These are phyloP conservation scores for Cyclotella distinguenda DNA, from an alignment of 108 stramenopile genomes.

Conservation along the genomic window DNA sequence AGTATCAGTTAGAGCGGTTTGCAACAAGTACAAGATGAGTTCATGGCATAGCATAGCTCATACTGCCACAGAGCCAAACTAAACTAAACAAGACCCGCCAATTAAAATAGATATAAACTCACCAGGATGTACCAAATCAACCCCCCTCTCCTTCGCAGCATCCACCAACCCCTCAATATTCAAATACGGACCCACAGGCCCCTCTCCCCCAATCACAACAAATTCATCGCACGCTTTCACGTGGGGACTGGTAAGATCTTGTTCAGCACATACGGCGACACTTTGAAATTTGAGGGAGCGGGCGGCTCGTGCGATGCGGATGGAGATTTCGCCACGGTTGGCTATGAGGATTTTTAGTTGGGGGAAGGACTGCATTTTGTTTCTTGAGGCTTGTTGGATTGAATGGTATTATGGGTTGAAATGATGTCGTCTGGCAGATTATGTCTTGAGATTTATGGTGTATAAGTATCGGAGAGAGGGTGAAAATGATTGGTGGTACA, in stretches of 20 bases:
- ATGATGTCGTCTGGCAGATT: no score
- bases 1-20: not conserved
- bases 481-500: no score
- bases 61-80: not conserved
- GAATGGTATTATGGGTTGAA: no score
- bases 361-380: no score
- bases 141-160: slow-evolving; percentile 53
- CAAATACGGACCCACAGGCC: slow-evolving; percentile 65
- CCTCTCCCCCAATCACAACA: slow-evolving; percentile 39
- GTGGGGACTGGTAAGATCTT: slow-evolving; percentile 80
- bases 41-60: not conserved
- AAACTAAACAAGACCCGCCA: no score
- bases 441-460: no score
- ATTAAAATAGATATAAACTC: no score
- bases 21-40: not conserved
- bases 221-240: slow-evolving; percentile 67
- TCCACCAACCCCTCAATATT: slow-evolving; percentile 51
- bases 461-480: no score
- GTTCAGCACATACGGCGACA: slow-evolving; percentile 82
- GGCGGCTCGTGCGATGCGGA: slow-evolving; percentile 87
- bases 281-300: slow-evolving; percentile 70
- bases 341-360: slow-evolving; percentile 89
- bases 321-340: slow-evolving; percentile 95
- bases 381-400: no score
- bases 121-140: slow-evolving; percentile 77